These are phyloP conservation scores for Suhomyces sp. DNA, from an alignment of 805 yeast species.

Conservation along the genomic window DNA sequence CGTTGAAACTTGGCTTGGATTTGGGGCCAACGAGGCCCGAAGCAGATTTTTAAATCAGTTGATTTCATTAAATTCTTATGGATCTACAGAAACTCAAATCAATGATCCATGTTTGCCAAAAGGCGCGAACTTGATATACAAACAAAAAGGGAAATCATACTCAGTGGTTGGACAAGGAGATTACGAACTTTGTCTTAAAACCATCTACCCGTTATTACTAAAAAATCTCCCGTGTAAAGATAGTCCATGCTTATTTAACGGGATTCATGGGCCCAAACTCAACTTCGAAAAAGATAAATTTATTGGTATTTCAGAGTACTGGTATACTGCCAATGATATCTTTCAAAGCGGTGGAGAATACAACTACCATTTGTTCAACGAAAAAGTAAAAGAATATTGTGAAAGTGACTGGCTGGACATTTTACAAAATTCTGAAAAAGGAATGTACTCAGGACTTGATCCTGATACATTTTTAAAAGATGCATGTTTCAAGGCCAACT, in stretches of 20 bases:
- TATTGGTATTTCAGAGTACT: constrained; percentile 93
- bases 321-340: constrained; percentile 95
- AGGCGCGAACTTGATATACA: constrained; percentile 51
- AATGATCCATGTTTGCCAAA: constrained; percentile 81
- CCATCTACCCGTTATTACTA: constrained; percentile 72
- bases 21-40: constrained; percentile 95
- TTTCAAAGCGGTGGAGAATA: constrained; percentile 88
- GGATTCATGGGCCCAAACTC: constrained; percentile 89
- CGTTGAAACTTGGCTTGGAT: constrained; percentile 96
- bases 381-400: constrained; percentile 69
- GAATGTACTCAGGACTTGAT: constrained; percentile 57
- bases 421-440: constrained; percentile 49
- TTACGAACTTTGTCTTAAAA: constrained; percentile 67
- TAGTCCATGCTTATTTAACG: constrained; percentile 90
- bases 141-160: constrained; percentile 47
- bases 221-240: constrained; percentile 82
- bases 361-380: constrained; percentile 68
- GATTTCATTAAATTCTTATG: constrained; percentile 30
- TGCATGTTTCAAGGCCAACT: constrained; percentile 92
- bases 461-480: constrained; percentile 54
- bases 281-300: constrained; percentile 79
- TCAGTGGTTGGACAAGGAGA: constrained; percentile 74
- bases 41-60: constrained; percentile 63
- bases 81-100: constrained; percentile 23
- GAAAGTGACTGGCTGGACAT: constrained; percentile 66